phyloP scores from a whole-genome alignment of 345 rosid genomes.

The Eucalyptus virginea region DNA sequence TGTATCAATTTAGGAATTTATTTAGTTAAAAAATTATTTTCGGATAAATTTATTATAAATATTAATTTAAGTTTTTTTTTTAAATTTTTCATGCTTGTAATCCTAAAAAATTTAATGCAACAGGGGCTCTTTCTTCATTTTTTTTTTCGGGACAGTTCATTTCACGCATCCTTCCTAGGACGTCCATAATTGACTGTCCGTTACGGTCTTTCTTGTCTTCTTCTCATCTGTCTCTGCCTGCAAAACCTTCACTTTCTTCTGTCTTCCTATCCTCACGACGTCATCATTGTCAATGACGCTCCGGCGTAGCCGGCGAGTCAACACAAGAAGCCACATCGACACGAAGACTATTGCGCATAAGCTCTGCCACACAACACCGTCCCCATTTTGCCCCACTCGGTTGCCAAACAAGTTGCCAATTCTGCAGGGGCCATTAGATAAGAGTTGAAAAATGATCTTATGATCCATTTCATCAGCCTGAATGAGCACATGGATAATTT shows the following conservation, averaged over 20 bases:
- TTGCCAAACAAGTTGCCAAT: not conserved
- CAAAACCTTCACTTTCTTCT: not conserved
- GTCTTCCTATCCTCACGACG: not conserved
- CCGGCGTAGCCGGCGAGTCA: not conserved
- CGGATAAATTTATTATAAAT: no score
- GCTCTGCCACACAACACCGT: slow-evolving; percentile 27
- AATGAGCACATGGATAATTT: not conserved
- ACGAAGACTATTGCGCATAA: slow-evolving; percentile 20
- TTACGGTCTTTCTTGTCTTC: not conserved
- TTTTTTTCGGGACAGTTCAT: not conserved
- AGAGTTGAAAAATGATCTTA: not conserved
- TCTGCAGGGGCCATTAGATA: not conserved
- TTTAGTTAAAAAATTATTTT: no score
- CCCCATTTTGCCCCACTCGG: not conserved
- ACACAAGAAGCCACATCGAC: slow-evolving; percentile 10
- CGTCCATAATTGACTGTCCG: slow-evolving; percentile 12
- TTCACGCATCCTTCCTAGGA: not conserved
- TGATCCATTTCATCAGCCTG: not conserved
- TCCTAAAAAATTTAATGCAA: slow-evolving; percentile 1
- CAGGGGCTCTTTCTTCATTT: not conserved
- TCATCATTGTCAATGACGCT: not conserved
- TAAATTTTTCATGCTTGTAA: no score
- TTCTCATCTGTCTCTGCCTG: not conserved
- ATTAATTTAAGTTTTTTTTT: no score
- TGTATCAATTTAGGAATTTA: accelerated